These are phyloP conservation scores for Fusarium anguioides DNA, from an alignment of 2,329 filamentous ascomycete genomes.

Conservation along the genomic window DNA sequence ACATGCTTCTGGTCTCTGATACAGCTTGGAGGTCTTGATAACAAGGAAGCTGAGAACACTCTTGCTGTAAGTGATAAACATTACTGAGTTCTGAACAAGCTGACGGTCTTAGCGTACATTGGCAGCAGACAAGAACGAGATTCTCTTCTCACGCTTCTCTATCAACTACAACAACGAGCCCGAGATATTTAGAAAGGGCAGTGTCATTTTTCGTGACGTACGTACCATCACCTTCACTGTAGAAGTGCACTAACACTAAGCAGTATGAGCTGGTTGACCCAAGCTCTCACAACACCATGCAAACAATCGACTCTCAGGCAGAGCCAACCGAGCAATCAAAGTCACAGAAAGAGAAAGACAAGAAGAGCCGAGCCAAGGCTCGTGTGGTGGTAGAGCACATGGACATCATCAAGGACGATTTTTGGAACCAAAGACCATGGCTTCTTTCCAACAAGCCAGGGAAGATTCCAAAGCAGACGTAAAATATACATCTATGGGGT, in stretches of 20 bases:
- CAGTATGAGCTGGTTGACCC: conserved; percentile 79
- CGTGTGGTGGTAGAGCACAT: conserved; percentile 84
- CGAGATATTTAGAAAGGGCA: conserved; percentile 93
- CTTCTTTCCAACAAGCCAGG: conserved; percentile 79
- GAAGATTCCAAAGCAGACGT: conserved; percentile 71
- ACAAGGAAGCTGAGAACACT: conserved; percentile 81
- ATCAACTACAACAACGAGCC: conserved; percentile 99
- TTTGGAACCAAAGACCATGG: conserved; percentile 92
- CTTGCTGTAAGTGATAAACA: conserved; percentile 69
- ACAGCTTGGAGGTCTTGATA: conserved; percentile 77
- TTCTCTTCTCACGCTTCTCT: conserved; percentile 85
- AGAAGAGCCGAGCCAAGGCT: conserved; percentile 83
- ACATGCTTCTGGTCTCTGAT: conserved; percentile 95
- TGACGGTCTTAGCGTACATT: conserved; percentile 74
- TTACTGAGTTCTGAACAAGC: not conserved
- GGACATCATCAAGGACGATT: conserved; percentile 95
- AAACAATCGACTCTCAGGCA: conserved; percentile 60
- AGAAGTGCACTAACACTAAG: conserved; percentile 38
- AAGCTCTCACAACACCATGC: conserved; percentile 57
- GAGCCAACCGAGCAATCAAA: conserved; percentile 73
- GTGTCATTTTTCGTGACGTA: conserved; percentile 86
- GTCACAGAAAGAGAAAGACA: conserved; percentile 84
- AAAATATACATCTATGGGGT: conserved; percentile 47
- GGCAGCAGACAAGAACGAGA: conserved; percentile 93
- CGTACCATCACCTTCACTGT: conserved; percentile 41